Evolutionary conservation across 2,329 filamentous ascomycete genomes (phyloP).

Genomic region (Aspergillus sp.): DNA sequence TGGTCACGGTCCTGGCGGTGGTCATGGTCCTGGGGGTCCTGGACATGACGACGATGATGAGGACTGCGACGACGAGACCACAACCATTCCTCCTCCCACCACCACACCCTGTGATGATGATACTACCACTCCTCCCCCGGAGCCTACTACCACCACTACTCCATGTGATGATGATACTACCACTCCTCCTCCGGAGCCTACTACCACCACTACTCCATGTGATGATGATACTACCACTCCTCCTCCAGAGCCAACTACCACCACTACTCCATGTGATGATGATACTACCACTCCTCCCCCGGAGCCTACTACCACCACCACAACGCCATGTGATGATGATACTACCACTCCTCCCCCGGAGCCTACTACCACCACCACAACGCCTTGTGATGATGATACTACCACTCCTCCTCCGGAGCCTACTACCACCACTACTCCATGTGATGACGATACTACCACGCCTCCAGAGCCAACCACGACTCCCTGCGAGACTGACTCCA

Average conservation of each 20-base stretch:
- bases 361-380: background rate
- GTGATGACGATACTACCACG: background rate
- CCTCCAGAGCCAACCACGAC: background rate
- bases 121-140: background rate
- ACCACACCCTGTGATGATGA: background rate
- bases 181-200: background rate
- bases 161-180: background rate
- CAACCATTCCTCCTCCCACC: background rate
- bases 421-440: conserved; percentile 2
- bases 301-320: background rate
- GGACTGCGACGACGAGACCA: background rate
- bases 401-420: background rate
- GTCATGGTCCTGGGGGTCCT: background rate
- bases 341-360: background rate
- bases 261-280: conserved; percentile 2
- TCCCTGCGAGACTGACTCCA: conserved; percentile 6
- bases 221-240: background rate
- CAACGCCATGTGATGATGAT: conserved; percentile 6
- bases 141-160: background rate
- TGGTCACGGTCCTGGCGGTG: background rate
- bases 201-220: background rate
- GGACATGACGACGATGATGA: conserved; percentile 1
- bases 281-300: background rate
- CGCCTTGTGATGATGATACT: background rate
- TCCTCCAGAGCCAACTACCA: background rate